phyloP scores from a whole-genome alignment of 2,329 filamentous ascomycete species.

The Penicillium sp. region DNA sequence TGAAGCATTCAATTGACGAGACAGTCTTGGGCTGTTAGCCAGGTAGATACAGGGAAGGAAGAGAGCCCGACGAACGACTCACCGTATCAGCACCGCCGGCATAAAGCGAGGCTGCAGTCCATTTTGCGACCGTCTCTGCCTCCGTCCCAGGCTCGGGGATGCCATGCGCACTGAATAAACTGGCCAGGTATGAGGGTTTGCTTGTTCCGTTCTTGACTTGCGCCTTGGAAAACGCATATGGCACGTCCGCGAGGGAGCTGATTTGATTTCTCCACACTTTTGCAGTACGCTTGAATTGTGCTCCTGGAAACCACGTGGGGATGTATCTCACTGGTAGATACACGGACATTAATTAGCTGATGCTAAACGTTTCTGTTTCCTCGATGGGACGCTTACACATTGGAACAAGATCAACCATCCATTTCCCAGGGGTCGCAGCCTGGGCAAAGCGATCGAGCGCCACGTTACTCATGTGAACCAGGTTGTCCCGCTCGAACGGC shows the following conservation, averaged over 20 bases:
- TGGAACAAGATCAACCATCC: slow-evolving; percentile 44
- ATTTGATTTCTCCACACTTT: slow-evolving; percentile 31
- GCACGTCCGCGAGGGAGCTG: slow-evolving; percentile 30
- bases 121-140: slow-evolving; percentile 35
- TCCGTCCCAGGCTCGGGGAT: slow-evolving; percentile 7
- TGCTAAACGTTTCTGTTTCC: no score
- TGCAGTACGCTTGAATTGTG: slow-evolving; percentile 41
- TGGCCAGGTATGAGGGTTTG: slow-evolving; percentile 15
- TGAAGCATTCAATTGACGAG: slow-evolving; percentile 39
- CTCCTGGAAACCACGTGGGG: slow-evolving; percentile 44
- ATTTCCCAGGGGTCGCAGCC: slow-evolving; percentile 39
- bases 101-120: slow-evolving; percentile 40
- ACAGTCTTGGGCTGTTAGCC: slow-evolving; percentile 33
- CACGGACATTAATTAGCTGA: neutral
- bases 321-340: slow-evolving; percentile 30
- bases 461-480: slow-evolving; percentile 39
- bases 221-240: slow-evolving; percentile 29
- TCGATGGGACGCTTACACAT: slow-evolving; percentile 25
- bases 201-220: slow-evolving; percentile 7
- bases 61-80: neutral
- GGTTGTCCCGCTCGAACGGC: slow-evolving; percentile 35
- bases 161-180: slow-evolving; percentile 9
- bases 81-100: slow-evolving; percentile 39
- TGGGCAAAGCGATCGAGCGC: slow-evolving; percentile 38
- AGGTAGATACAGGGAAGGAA: neutral